These are phyloP conservation scores for Tetrapisispora phaffii DNA, from an alignment of 805 yeast genomes.

Conservation along the genomic window DNA sequence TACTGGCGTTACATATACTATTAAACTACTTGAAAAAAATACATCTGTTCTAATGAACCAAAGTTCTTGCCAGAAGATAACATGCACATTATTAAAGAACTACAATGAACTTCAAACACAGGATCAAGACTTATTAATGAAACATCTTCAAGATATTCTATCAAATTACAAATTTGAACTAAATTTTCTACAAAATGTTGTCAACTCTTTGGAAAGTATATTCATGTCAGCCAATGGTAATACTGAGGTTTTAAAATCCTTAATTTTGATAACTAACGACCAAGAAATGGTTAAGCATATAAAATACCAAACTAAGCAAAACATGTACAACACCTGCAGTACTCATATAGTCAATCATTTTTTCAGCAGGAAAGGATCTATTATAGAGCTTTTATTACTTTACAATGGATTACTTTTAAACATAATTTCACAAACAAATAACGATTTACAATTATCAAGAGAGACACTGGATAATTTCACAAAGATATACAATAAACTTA, in stretches of 20 bases:
- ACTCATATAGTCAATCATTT: conserved; percentile 4
- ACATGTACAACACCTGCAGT: conserved; percentile 1
- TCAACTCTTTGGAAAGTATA: not conserved
- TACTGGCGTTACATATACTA: conserved; percentile 9
- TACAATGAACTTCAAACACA: not conserved
- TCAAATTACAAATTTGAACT: not conserved
- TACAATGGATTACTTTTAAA: conserved; percentile 13
- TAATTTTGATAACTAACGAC: conserved; percentile 20
- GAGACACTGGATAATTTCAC: not conserved
- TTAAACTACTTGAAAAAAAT: conserved; percentile 6
- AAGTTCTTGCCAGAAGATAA: no score
- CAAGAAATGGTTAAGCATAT: not conserved
- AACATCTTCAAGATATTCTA: not conserved
- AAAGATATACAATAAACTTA: not conserved
- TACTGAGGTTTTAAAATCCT: conserved; percentile 9
- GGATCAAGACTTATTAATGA: not conserved
- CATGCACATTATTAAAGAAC: not conserved
- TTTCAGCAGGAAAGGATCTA: not conserved
- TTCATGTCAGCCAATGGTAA: not conserved
- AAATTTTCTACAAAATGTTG: not conserved
- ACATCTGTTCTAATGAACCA: not conserved
- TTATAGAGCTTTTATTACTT: conserved; percentile 11
- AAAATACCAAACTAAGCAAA: not conserved
- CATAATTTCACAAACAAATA: not conserved
- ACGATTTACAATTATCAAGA: not conserved